Base-by-base conservation (phyloP, 78 protist species). In the Polysphondylium violaceum region DNA sequence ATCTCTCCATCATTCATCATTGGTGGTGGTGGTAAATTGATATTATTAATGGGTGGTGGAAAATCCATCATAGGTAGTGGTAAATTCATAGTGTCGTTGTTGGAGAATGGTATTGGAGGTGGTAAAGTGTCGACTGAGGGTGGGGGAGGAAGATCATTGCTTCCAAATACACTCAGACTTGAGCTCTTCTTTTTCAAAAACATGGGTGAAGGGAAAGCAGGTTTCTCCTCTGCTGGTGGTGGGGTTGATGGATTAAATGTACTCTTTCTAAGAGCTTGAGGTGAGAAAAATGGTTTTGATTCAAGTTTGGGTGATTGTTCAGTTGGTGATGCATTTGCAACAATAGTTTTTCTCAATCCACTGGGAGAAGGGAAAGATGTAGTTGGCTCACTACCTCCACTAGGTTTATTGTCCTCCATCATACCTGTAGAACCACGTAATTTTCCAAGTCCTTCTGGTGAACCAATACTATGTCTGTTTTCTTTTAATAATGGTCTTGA, bases 401-500 rank as follows among this genome's bases (percentile, higher is more conserved):
- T 21, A 25, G 21, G n/a, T 23, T 69, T 12, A 5, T 61, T 35
- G n/a, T n/a, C n/a, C n/a, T n/a, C n/a, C n/a, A n/a, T n/a, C n/a
- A n/a, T n/a, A 56, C 21, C 63, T 14, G 7, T 14, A 17, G 29
- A 6, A n/a, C 29, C 8, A 14, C 16, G 12, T 56, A 41, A 29
- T 11, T 23, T 19, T 9, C 12, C 5, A 6, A 40, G 23, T 27
- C 35, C 9, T 31, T 51, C 71, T 6, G 33, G 17, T 35, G 68
- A 51, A 2, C 40, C 65, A 9, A 38, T 40, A 74, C 83, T 74
- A 74, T 74, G 65, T 56, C 83, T 74, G 53, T 38, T 47, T 73
- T 79, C 89, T 17, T 68, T 64, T 65, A 31, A 47, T 68, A 8
- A 12, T 47, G 83, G 58, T 78, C 69, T 51, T 5, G 67, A 8